phyloP scores from a whole-genome alignment of 176 grass and related monocot species.

The Oryza brachyantha region DNA sequence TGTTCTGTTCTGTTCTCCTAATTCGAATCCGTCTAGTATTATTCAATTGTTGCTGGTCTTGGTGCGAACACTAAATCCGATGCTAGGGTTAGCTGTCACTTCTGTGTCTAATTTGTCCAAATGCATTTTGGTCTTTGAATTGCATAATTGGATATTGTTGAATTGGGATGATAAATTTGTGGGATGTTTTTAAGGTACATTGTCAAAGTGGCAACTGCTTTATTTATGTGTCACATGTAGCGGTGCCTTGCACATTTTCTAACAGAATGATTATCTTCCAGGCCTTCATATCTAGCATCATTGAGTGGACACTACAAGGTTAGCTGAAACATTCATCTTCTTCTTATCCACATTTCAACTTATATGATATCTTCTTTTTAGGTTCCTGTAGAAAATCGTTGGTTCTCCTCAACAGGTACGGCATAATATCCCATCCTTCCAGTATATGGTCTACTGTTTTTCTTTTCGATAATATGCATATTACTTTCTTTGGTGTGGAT shows the following conservation, averaged over 20 bases:
- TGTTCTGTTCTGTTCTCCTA: background rate
- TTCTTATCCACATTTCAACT: background rate
- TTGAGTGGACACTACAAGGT: conserved; percentile 30
- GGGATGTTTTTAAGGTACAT: background rate
- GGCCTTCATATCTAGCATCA: conserved; percentile 32
- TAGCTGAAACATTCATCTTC: background rate
- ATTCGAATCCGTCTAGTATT: background rate
- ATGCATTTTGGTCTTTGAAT: background rate
- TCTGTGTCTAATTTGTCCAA: background rate
- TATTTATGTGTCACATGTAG: background rate
- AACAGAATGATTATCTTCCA: conserved; percentile 21
- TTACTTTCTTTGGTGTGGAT: background rate
- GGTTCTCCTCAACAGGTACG: conserved; percentile 53
- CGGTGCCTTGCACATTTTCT: conserved; percentile 1
- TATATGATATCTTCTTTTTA: conserved; percentile 27
- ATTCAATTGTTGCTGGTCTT: background rate
- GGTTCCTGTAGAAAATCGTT: conserved; percentile 19
- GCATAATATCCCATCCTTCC: background rate
- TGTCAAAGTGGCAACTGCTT: background rate
- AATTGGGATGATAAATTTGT: background rate
- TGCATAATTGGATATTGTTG: background rate
- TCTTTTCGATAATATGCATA: background rate
- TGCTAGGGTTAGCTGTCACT: background rate
- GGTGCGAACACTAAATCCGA: background rate
- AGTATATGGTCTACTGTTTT: background rate